Base-by-base conservation (phyloP, 306 rosid genomes). In the Alnus rubra region DNA sequence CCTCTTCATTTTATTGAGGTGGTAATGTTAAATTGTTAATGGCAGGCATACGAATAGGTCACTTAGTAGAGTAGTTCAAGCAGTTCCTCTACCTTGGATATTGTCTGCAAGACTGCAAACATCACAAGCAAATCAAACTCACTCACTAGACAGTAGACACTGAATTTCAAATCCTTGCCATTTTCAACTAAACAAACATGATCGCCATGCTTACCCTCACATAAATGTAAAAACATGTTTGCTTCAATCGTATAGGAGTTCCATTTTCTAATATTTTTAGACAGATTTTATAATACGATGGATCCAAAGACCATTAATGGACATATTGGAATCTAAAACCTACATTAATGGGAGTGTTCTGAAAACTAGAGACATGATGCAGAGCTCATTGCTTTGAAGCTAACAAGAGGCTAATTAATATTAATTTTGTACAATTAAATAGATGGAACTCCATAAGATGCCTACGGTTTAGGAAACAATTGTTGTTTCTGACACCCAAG, bases 281-380 rank as follows among this genome's bases (percentile, higher is more conserved):
- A 11, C 13, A 9, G 2, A 11, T 9, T 11, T 50, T 50, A 50
- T 50, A 50, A 10, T 12, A 10, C n/a, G 15, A 37, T 18, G 37
- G 51, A 70, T 69, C 23, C 69, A 77, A 62, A 49, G 79, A 47
- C 35, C 62, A 81, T 79, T 73, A 56, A 80, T 71, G 49, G 68
- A 74, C 71, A 74, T 56, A 63, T 63, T 59, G 69, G 86, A 83
- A 75, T 81, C 73, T 77, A 77, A 50, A 82, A 53, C 83, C 63
- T 60, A 75, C 71, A 76, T 58, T 64, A 56, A 79, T 56, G 73
- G 79, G 42, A 68, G 44, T 77, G 84, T 77, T 19, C 58, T 33
- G 77, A 69, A 33, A 79, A 49, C 28, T 18, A 69, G 69, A 77
- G 80, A 80, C 82, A 80, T 50, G 31, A 37, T 15, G 47, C 74